A percentile compares a stretch with the other conserved stretches of the same genome.
Evolutionary conservation across 1,139 yeast species (phyloP).

Genomic region (Yarrowia galli): DNA sequence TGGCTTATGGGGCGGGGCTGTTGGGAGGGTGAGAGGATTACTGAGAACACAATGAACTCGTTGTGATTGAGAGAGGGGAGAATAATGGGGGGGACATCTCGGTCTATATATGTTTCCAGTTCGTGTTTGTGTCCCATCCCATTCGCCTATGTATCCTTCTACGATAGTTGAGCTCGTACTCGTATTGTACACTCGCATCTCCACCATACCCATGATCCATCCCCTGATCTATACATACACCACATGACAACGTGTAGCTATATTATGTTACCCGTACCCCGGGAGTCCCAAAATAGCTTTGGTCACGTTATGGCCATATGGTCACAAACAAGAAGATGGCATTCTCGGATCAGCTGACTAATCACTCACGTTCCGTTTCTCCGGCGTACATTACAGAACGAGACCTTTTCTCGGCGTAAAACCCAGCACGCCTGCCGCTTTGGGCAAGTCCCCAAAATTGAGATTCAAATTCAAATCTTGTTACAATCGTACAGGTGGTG

Average conservation of each 20-base stretch:
- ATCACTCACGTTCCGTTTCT: neutral
- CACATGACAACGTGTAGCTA: slow-evolving; percentile 15
- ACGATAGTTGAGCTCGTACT: neutral
- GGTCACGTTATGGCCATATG: neutral
- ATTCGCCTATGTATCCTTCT: too few species aligned
- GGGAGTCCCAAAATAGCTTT: neutral
- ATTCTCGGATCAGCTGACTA: too few species aligned
- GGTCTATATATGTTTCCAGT: neutral
- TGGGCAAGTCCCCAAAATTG: slow-evolving; percentile 21
- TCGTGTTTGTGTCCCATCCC: neutral
- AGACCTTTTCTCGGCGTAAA: neutral
- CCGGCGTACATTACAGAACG: slow-evolving; percentile 6
- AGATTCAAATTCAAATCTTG: slow-evolving; percentile 14
- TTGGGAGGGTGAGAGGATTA: slow-evolving; percentile 10
- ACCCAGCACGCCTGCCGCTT: slow-evolving; percentile 7
- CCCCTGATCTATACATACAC: slow-evolving; percentile 27
- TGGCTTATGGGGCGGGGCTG: slow-evolving; percentile 37
- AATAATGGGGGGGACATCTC: neutral
- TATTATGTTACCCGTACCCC: neutral
- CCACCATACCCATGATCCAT: neutral
- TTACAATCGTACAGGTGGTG: too few species aligned
- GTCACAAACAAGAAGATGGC: too few species aligned
- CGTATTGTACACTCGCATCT: neutral
- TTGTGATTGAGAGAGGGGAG: too few species aligned
- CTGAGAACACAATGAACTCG: too few species aligned